Evolutionary conservation across 345 rosid genomes (phyloP).

Genomic region (Populus euphratica): DNA sequence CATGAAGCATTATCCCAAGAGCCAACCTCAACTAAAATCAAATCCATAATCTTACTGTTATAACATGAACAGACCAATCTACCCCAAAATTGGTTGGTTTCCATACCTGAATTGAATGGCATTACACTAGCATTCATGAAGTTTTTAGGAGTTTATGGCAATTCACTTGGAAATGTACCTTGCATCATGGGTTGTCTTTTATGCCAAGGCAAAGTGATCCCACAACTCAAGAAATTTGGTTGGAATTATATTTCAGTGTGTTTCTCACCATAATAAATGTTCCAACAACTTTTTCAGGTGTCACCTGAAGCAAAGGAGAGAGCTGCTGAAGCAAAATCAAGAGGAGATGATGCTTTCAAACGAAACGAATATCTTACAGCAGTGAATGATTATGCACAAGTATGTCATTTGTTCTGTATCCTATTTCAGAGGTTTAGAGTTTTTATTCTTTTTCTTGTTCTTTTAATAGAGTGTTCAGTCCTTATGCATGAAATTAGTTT

Average conservation of each 20-base stretch:
- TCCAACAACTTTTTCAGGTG: slow-evolving; percentile 41
- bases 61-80: not conserved
- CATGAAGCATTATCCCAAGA: not conserved
- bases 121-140: not conserved
- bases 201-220: not conserved
- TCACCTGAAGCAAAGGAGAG: slow-evolving; percentile 69
- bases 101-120: not conserved
- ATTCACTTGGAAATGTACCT: not conserved
- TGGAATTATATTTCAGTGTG: not conserved
- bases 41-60: not conserved
- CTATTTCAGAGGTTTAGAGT: not conserved
- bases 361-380: slow-evolving; percentile 61
- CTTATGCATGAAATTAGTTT: not conserved
- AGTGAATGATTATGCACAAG: slow-evolving; percentile 79
- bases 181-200: not conserved
- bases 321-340: slow-evolving; percentile 86
- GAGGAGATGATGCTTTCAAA: slow-evolving; percentile 78
- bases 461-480: not conserved
- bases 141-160: not conserved
- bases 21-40: not conserved
- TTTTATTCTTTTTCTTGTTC: not conserved
- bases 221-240: not conserved
- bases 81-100: not conserved
- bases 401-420: slow-evolving; percentile 20
- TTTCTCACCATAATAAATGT: not conserved